These are phyloP conservation scores for Trypanosoma congolense DNA, from an alignment of 208 protist species.

Conservation along the genomic window DNA sequence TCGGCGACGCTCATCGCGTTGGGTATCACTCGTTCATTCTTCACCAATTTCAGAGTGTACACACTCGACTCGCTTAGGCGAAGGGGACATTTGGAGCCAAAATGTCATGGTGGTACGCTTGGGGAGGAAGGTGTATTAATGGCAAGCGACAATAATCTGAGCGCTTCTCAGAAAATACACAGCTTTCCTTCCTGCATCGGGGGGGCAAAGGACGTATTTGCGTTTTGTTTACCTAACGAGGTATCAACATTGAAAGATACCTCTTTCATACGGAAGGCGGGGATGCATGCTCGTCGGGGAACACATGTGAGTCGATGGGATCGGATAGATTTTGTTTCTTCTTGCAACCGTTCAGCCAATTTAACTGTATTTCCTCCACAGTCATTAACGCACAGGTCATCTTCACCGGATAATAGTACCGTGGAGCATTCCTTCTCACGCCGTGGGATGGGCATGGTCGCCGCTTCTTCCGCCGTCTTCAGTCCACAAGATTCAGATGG, in stretches of 20 bases:
- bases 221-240: slow-evolving; percentile 47
- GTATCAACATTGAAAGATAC: slow-evolving; percentile 17
- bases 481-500: too few relatives aligned
- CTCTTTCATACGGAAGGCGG: slow-evolving; percentile 47
- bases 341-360: slow-evolving; percentile 36
- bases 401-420: background rate
- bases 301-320: slow-evolving; percentile 53
- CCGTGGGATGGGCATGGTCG: too few relatives aligned
- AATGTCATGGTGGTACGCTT: too few relatives aligned
- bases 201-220: slow-evolving; percentile 48
- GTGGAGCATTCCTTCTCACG: background rate
- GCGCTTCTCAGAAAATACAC: background rate
- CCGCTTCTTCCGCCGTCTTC: background rate
- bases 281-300: slow-evolving; percentile 35
- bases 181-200: slow-evolving; percentile 13
- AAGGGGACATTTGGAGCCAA: too few relatives aligned
- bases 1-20: slow-evolving; percentile 9
- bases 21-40: slow-evolving; percentile 11
- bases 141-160: background rate
- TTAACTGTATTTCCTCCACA: slow-evolving; percentile 41
- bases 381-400: slow-evolving; percentile 17
- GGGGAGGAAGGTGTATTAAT: too few relatives aligned
- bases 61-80: too few relatives aligned
- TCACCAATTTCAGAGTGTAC: background rate
- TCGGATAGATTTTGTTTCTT: slow-evolving; percentile 55